Base-by-base conservation (phyloP, 208 protist species). In the Balamuthia mandrillaris region DNA sequence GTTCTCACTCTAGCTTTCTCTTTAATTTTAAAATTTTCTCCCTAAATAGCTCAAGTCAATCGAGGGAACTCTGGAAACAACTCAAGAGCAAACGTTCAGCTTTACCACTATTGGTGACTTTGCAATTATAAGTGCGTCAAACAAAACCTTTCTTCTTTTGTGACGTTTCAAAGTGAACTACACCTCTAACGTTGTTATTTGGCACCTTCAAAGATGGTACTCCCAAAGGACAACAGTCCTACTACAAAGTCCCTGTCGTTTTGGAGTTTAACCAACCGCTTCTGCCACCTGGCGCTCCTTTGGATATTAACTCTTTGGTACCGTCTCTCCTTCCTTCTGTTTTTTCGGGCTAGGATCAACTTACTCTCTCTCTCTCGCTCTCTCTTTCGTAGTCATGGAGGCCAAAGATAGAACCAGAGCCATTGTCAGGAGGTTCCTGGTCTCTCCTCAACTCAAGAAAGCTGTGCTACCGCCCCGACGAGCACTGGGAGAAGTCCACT, bases 231-330 rank as follows among this genome's bases (percentile, higher is more conserved):
- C 24, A 70, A 31, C 4, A 49, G 21, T 12, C 18, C 14, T 58
- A 18, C 29, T 16, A 33, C 29, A 78, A 42, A 1, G 39, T 56
- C 16, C 56, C 77, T 7, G 35, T 84, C 42, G 54, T 39, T 21
- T 24, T 84, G 27, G 5, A 41, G 39, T 84, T 84, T 47, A 84
- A 68, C 56, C 77, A 84, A 58, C 77, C 77, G 1, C 77, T 84
- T 27, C 42, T 84, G 18, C 54, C 54, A 24, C 49, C 54, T 2
- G n/a, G n/a, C n/a, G 56, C 54, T 29, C 60, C 77, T 21, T 47
- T 47, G 12, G 54, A 84, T 27, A 63, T 84, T 12, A 47, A 58
- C 21, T 24, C 63, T 35, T 35, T 84, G 77, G 77, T 84, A 27
- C 42, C 24, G 6, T 7, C 52, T 78, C 16, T 78, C 31, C 39